These are phyloP conservation scores for Tubosaeta sp. DNA, from an alignment of 768 basidiomycete genomes.

Conservation along the genomic window DNA sequence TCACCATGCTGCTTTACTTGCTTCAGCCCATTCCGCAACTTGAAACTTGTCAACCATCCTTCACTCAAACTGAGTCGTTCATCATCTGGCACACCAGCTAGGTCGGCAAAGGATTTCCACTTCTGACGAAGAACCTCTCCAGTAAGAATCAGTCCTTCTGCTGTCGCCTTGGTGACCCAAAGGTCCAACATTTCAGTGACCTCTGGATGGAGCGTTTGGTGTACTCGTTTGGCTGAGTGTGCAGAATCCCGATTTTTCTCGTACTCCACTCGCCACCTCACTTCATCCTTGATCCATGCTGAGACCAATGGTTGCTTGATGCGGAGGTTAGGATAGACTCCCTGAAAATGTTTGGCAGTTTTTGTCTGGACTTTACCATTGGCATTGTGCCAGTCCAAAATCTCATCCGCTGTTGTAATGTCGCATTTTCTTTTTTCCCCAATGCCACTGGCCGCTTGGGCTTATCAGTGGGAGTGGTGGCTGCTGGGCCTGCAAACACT, in stretches of 20 bases:
- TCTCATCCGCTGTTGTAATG: constrained; percentile 30
- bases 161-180: background rate
- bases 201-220: background rate
- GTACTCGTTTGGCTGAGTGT: background rate
- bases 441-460: background rate
- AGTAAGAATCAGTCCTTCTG: constrained; percentile 19
- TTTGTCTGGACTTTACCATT: constrained; percentile 31
- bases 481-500: background rate
- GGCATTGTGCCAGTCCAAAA: constrained; percentile 34
- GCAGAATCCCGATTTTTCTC: constrained; percentile 6
- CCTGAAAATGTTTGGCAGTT: constrained; percentile 19
- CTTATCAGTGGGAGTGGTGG: background rate
- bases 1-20: constrained; percentile 31
- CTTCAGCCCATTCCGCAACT: constrained; percentile 2
- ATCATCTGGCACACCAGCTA: constrained; percentile 27
- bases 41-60: constrained; percentile 24
- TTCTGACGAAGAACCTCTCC: constrained; percentile 18
- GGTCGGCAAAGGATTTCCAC: constrained; percentile 8
- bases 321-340: constrained; percentile 29
- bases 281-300: constrained; percentile 29
- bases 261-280: background rate
- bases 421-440: constrained; percentile 25
- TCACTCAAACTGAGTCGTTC: constrained; percentile 31
- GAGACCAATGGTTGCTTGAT: constrained; percentile 31
- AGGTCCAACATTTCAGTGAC: background rate